phyloP scores from a whole-genome alignment of 208 protist species.

The Trichomonas gallinae region DNA sequence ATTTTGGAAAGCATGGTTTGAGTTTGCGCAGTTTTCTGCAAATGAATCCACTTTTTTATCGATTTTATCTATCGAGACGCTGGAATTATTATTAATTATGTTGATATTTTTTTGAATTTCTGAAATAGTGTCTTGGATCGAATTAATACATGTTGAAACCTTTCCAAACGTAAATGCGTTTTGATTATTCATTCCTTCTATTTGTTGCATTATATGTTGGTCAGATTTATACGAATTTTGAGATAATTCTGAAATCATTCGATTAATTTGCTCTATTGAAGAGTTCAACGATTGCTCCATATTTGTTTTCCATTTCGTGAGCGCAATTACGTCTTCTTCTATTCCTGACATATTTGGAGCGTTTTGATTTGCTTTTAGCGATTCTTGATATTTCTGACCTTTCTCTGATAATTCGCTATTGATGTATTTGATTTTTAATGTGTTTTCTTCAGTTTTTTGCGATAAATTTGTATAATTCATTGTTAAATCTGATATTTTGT shows the following conservation, averaged over 20 bases:
- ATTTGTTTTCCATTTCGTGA: neutral
- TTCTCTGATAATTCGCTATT: neutral
- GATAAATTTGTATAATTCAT: neutral
- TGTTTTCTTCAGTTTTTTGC: neutral
- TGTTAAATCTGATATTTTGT: neutral
- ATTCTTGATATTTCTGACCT: neutral
- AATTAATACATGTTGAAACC: neutral
- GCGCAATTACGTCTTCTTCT: neutral
- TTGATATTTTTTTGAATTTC: neutral
- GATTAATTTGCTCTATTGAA: neutral
- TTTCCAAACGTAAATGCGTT: neutral
- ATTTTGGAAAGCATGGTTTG: neutral
- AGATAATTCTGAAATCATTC: neutral
- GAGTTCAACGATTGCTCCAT: neutral
- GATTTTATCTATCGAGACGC: neutral
- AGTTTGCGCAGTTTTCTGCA: neutral
- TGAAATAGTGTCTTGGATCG: neutral
- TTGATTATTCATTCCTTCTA: neutral
- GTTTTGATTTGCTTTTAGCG: neutral
- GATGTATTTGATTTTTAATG: neutral
- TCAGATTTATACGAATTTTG: neutral
- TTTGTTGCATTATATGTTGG: neutral
- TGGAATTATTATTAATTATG: neutral
- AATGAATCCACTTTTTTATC: neutral
- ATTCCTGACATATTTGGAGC: neutral